Base-by-base conservation (phyloP, 352 stramenopile genomes). In the Elongisporangium prolatum region DNA sequence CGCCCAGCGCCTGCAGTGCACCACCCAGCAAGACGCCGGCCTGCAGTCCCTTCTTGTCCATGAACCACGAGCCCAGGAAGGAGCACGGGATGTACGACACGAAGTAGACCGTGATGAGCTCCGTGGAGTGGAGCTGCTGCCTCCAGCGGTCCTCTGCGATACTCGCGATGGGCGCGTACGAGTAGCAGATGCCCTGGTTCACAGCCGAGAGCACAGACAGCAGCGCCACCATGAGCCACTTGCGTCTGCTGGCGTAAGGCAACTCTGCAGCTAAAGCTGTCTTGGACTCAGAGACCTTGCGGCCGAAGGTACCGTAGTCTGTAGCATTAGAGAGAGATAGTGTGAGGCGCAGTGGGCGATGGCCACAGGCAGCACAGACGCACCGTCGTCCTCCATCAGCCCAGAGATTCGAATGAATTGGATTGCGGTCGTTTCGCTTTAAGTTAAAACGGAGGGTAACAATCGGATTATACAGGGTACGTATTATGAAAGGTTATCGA, bases 101-200 rank as follows among this genome's bases (percentile, higher is more conserved):
- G 57, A 91, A 91, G 66, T 84, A 91, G 50, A 91, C 79, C 4
- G 79, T 91, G 60, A 91, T 88, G 10, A 91, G 64, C 57, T 88
- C 79, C 1, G 77, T 88, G 24, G 79, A 89, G 64, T 87, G 77
- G 40, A 88, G 53, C 77, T 88, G 56, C 4, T 88, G 60, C 20
- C 75, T 22, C 82, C 82, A 92, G 1, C 69, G 73, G 17, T 63
- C 61, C 64, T 92, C 82, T 17, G 72, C 76, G 18, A 89, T 77
- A 38, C 71, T 83, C 18, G 78, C 78, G 51, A 92, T 87, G 4
- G 82, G 82, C 17, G 82, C 82, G 54, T 90, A 92, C 21, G 82
- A 88, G 66, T 88, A 89, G 64, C 82, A 92, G 52, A 92, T 83
- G 21, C 72, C 78, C 53, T 89, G 82, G 56, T 92, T 92, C 18